phyloP scores from a whole-genome alignment of 2,329 filamentous ascomycete genomes.

The Grosmannia penicillata region DNA sequence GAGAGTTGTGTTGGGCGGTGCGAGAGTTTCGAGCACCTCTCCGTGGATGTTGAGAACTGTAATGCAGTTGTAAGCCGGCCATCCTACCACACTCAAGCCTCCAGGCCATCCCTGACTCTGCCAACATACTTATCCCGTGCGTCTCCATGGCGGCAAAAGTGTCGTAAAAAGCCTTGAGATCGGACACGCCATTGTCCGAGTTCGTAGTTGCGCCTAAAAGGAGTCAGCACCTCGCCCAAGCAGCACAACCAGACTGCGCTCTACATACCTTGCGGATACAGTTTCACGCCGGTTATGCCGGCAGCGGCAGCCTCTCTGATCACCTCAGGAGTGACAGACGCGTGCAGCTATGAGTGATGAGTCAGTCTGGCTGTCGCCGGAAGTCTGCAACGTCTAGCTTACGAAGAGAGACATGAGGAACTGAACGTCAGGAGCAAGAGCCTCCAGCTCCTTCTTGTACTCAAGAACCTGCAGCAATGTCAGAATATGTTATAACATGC shows the following conservation, averaged over 20 bases:
- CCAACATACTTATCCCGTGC: conserved; percentile 44
- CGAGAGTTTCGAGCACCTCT: conserved; percentile 37
- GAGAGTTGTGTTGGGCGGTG: conserved; percentile 22
- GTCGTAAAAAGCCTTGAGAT: conserved; percentile 55
- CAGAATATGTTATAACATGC: neutral
- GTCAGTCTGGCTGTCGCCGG: neutral
- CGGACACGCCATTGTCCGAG: conserved; percentile 53
- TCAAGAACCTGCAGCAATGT: conserved; percentile 37
- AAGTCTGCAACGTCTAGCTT: neutral
- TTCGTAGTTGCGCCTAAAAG: conserved; percentile 45
- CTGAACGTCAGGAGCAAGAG: conserved; percentile 45
- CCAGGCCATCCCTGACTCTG: too few relatives aligned
- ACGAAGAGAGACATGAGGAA: conserved; percentile 59
- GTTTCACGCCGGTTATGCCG: conserved; percentile 58
- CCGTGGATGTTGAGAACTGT: conserved; percentile 63
- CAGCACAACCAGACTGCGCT: neutral
- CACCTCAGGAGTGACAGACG: conserved; percentile 48
- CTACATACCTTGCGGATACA: conserved; percentile 33
- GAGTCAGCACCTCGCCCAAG: neutral
- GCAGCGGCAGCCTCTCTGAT: conserved; percentile 59
- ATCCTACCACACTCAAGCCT: too few relatives aligned
- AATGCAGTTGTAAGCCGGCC: too few relatives aligned
- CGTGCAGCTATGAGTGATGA: conserved; percentile 24
- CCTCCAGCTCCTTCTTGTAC: conserved; percentile 47
- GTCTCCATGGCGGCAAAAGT: conserved; percentile 85